These are phyloP conservation scores for Rhodotorula graminis DNA, from an alignment of 768 basidiomycete species.

Conservation along the genomic window DNA sequence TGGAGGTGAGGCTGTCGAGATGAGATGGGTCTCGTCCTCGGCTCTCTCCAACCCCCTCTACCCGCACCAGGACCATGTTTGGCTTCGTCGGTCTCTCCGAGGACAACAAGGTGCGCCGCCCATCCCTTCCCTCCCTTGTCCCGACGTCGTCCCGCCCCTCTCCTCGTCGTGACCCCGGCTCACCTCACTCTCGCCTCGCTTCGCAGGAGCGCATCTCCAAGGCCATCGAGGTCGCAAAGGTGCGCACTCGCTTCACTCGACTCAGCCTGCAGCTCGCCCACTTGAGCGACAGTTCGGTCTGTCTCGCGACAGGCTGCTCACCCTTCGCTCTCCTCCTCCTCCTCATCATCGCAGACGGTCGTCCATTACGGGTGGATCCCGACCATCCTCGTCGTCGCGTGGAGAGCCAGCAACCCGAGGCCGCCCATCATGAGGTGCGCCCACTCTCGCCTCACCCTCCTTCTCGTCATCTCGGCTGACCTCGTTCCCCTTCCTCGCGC, in stretches of 20 bases:
- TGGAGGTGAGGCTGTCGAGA: too few species aligned
- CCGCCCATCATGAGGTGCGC: constrained; percentile 92
- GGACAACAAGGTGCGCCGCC: constrained; percentile 67
- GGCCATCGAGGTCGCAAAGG: constrained; percentile 72
- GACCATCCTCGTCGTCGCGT: constrained; percentile 86
- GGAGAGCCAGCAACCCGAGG: constrained; percentile 79
- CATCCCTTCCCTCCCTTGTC: too few species aligned
- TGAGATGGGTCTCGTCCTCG: neutral
- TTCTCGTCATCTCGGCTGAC: constrained; percentile 1
- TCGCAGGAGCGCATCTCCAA: constrained; percentile 76
- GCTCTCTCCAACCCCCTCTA: too few species aligned
- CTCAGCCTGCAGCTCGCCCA: neutral
- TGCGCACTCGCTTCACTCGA: constrained; percentile 48
- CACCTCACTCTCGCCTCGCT: neutral
- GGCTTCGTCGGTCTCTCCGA: constrained; percentile 65
- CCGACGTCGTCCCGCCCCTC: neutral
- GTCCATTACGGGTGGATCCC: constrained; percentile 96
- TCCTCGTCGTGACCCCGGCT: neutral
- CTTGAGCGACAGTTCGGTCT: neutral
- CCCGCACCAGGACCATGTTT: neutral
- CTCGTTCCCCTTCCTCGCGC: constrained; percentile 5
- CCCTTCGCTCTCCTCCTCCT: neutral
- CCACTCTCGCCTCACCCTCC: neutral
- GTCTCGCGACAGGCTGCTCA: too few species aligned
- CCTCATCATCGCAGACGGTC: constrained; percentile 60